phyloP scores from a whole-genome alignment of 2,329 filamentous ascomycete genomes.

The Aureobasidium namibiae region DNA sequence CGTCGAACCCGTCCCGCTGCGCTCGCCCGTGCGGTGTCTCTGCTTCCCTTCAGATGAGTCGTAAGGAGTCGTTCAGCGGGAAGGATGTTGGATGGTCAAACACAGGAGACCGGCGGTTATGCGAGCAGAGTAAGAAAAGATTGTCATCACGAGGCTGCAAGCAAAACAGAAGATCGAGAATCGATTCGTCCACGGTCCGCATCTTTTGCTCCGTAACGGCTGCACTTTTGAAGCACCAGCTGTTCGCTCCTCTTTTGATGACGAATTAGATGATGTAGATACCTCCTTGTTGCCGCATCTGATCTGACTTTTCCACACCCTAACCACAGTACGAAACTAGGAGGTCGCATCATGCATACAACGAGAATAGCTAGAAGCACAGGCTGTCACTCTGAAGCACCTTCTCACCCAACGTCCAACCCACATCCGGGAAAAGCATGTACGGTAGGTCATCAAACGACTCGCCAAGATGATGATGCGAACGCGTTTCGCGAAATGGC shows the following conservation, averaged over 20 bases:
- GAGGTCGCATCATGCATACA: not conserved
- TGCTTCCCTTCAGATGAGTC: not conserved
- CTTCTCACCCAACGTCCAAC: not conserved
- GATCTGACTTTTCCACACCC: constrained; percentile 2
- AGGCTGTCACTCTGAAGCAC: not conserved
- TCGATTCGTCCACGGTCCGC: not conserved
- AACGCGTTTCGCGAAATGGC: not conserved
- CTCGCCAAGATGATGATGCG: constrained; percentile 1
- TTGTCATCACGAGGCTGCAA: constrained; percentile 3
- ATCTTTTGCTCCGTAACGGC: not conserved
- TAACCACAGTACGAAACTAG: not conserved
- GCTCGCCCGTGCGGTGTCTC: constrained; percentile 6
- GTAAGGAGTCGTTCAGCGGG: not conserved
- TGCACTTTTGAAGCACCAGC: constrained; percentile 6
- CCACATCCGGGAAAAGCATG: constrained; percentile 2
- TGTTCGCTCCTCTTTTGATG: constrained; percentile 5
- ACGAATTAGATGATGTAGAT: constrained; percentile 9
- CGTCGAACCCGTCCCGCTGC: constrained; percentile 1
- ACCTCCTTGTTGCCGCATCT: constrained; percentile 9
- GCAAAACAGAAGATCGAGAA: not conserved
- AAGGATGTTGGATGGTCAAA: constrained; percentile 1
- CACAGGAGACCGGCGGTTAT: not conserved
- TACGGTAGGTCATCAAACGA: constrained; percentile 5
- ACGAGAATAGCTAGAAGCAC: not conserved
- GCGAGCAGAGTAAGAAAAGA: not conserved